These are phyloP conservation scores for Cornus controversa DNA, from an alignment of 148 eudicot genomes.

Conservation along the genomic window DNA sequence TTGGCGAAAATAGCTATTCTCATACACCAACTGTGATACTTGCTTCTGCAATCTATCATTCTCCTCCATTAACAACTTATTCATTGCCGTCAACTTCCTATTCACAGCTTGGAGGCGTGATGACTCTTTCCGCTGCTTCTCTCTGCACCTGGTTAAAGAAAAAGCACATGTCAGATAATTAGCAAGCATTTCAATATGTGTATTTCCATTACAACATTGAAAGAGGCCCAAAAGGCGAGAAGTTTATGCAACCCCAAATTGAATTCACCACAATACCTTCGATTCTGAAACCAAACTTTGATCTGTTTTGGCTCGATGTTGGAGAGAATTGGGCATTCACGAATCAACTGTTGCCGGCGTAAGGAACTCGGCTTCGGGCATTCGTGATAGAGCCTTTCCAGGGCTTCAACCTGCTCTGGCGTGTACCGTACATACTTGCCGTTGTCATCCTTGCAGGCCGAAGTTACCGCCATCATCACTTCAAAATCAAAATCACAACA, in stretches of 20 bases:
- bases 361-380: slow-evolving; percentile 57
- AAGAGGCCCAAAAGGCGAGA: not conserved
- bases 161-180: not conserved
- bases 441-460: slow-evolving; percentile 38
- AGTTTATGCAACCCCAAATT: no score
- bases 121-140: slow-evolving; percentile 57
- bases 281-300: slow-evolving; percentile 62
- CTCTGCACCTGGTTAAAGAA: slow-evolving; percentile 40
- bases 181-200: not conserved
- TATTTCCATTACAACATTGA: not conserved
- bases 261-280: slow-evolving; percentile 33
- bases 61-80: slow-evolving; percentile 66
- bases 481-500: slow-evolving; percentile 10
- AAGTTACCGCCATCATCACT: slow-evolving; percentile 54
- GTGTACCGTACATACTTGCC: slow-evolving; percentile 59
- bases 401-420: slow-evolving; percentile 60
- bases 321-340: slow-evolving; percentile 56
- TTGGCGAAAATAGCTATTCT: slow-evolving; percentile 52
- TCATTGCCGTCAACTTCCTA: slow-evolving; percentile 55
- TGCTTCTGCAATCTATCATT: slow-evolving; percentile 62
- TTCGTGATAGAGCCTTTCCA: slow-evolving; percentile 55
- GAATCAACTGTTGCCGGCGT: slow-evolving; percentile 54
- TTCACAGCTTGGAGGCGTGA: slow-evolving; percentile 59
- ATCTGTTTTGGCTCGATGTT: slow-evolving; percentile 65
- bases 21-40: slow-evolving; percentile 59